Evolutionary conservation across 768 basidiomycete species (phyloP).

Genomic region (Trametopsis cervina): DNA sequence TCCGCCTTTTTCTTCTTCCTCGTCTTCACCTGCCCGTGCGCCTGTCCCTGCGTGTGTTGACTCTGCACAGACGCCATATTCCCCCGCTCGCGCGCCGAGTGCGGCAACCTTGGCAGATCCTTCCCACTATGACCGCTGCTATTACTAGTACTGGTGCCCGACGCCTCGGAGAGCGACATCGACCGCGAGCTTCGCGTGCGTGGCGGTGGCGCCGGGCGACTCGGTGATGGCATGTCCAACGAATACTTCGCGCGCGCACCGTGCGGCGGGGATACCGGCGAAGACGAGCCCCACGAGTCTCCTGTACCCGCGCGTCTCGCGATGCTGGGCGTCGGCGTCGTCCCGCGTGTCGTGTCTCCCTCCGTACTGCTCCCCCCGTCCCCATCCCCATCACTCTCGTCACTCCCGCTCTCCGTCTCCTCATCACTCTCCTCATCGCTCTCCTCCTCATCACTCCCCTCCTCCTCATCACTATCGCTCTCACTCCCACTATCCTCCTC

Average conservation of each 20-base stretch:
- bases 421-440: conserved; percentile 15
- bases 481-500: conserved; percentile 42
- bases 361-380: conserved; percentile 16
- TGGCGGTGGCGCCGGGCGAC: conserved; percentile 22
- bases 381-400: conserved; percentile 6
- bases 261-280: background rate
- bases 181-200: conserved; percentile 44
- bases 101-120: conserved; percentile 37
- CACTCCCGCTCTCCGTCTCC: conserved; percentile 13
- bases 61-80: conserved; percentile 13
- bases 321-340: background rate
- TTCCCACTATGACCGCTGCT: conserved; percentile 13
- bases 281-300: conserved; percentile 10
- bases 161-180: conserved; percentile 23
- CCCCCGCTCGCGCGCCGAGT: conserved; percentile 24
- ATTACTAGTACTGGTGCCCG: no score
- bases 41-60: conserved; percentile 1
- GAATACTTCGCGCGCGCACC: conserved; percentile 4
- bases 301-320: conserved; percentile 13
- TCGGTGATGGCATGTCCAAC: conserved; percentile 7
- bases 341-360: conserved; percentile 14
- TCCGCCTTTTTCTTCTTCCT: conserved; percentile 35
- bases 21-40: conserved; percentile 9
- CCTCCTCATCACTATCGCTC: conserved; percentile 24
- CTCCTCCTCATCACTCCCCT: conserved; percentile 34